Base-by-base conservation (phyloP, 805 yeast genomes). In the Komagataella kurtzmanii region DNA sequence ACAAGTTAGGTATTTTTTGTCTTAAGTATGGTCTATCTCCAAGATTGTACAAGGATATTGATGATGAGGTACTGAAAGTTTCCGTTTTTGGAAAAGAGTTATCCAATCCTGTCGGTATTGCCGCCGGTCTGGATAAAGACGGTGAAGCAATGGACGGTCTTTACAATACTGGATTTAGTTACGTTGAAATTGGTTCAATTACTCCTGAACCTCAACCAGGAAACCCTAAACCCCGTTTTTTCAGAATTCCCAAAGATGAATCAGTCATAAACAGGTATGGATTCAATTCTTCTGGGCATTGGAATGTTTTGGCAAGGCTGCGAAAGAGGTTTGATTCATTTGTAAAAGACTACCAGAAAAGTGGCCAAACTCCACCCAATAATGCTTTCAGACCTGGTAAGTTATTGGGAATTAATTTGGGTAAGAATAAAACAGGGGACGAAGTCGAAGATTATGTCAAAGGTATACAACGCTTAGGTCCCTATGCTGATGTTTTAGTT, bases 261-360 rank as follows among this genome's bases (percentile, higher is more conserved):
- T 97, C 97, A 3, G 96, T 91, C 46, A 88, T 90, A 58, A 91
- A 91, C 70, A 76, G 98, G 55, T 91, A 90, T 63, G 98, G 98
- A 1, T 90, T 91, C 75, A 91, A 91, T 63, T 89, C 97, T 3
- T 76, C 79, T 49, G 98, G 98, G 47, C 97, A 89, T 63, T 77
- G 79, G 56, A 76, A 69, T 40, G 96, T 90, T 21, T 68, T 82
- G 51, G 79, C 80, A 1, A 75, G 82, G n/a, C 72, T 90, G 59
- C 76, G 81, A 57, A 58, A 77, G 45, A 80, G 98, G 58, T 74
- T 84, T 52, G 73, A 72, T 47, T 70, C 70, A 46, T 69, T 68
- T 46, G 67, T 66, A 44, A 45, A 53, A 8, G 52, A 52, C 40
- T 18, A 44, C 3, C 24, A 21, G 17, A 12, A 19, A 6, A 23